phyloP scores from a whole-genome alignment of 257 asterid genomes.

The Parsonsia alboflavescens region DNA sequence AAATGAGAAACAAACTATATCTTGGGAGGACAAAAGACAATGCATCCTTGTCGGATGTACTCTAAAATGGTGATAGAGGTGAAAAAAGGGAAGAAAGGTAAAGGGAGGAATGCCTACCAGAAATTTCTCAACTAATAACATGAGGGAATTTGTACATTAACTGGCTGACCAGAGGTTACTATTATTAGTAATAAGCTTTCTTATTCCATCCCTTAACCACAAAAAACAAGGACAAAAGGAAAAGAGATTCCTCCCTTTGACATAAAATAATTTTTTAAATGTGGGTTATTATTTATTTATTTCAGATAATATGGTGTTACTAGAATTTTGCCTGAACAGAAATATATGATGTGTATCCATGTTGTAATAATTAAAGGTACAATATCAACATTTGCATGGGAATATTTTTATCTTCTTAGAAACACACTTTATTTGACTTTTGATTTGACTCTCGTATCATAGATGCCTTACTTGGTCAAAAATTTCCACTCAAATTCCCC shows the following conservation, averaged over 20 bases:
- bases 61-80: too few relatives aligned
- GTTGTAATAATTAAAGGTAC: neutral
- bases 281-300: neutral
- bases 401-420: neutral
- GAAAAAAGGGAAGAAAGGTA: too few relatives aligned
- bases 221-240: neutral
- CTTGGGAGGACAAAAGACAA: too few relatives aligned
- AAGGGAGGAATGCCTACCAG: too few relatives aligned
- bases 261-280: neutral
- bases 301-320: neutral
- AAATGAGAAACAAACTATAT: too few relatives aligned
- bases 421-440: neutral
- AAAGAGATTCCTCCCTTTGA: neutral
- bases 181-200: neutral
- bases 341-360: neutral
- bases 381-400: neutral
- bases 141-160: too few relatives aligned
- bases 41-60: too few relatives aligned
- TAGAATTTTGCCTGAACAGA: neutral
- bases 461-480: neutral
- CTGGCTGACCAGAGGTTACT: neutral
- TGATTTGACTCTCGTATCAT: neutral
- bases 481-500: neutral
- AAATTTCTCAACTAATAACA: too few relatives aligned
- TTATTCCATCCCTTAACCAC: neutral